A percentile compares a stretch with the other conserved stretches of the same genome.
Conservation (phyloP, 169 alveolate species). For the Plasmodium gaboni region DNA sequence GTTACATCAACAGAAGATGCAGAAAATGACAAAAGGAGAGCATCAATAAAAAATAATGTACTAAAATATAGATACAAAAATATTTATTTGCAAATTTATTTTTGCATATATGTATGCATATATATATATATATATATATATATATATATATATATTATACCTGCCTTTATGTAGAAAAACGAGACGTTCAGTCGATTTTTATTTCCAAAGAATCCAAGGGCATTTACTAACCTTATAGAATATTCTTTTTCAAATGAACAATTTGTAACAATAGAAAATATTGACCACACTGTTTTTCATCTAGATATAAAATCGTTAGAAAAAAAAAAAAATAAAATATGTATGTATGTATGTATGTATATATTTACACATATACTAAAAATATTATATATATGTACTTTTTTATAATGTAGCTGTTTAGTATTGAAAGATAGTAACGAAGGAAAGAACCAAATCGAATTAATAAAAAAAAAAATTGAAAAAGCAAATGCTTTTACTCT, state of each 20-base stretch:
- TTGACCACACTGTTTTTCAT: constrained; percentile 74
- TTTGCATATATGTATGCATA: background rate
- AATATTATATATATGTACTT: constrained; percentile 1
- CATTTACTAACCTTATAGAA: constrained; percentile 44
- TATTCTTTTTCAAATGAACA: constrained; percentile 67
- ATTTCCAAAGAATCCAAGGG: constrained; percentile 75
- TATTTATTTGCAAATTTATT: constrained; percentile 12
- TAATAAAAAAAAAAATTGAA: constrained; percentile 54
- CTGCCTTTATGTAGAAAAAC: constrained; percentile 18
- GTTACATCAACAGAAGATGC: constrained; percentile 13
- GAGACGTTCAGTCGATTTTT: constrained; percentile 65
- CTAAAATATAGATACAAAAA: constrained; percentile 7
- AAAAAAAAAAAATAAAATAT: background rate
- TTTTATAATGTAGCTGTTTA: constrained; percentile 15
- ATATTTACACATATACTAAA: background rate
- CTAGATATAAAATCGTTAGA: constrained; percentile 64
- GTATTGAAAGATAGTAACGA: constrained; percentile 52
- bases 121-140: background rate
- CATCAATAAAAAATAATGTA: constrained; percentile 27
- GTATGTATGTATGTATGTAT: background rate
- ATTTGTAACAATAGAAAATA: constrained; percentile 40
- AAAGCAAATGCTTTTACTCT: constrained; percentile 47
- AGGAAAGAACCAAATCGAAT: constrained; percentile 56
- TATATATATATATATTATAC: background rate
- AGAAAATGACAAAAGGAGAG: constrained; percentile 29